Evolutionary conservation across 768 basidiomycete species (phyloP).

Genomic region (Phylloporus arenicola): DNA sequence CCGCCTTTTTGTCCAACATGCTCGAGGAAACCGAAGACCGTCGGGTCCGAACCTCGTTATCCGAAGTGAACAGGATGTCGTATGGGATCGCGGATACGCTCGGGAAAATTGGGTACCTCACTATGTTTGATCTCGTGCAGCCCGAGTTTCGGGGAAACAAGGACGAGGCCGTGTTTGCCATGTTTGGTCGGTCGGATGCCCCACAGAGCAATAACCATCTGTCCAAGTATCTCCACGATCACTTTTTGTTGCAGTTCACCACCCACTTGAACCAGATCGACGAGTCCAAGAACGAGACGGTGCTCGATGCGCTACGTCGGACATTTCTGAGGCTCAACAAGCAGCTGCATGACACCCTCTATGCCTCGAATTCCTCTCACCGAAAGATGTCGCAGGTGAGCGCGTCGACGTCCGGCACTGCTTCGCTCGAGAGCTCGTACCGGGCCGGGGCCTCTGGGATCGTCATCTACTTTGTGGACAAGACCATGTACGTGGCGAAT

Average conservation of each 20-base stretch:
- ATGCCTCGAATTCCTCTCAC: conserved; percentile 33
- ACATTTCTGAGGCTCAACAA: conserved; percentile 87
- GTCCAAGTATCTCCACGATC: conserved; percentile 80
- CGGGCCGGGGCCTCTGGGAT: conserved; percentile 79
- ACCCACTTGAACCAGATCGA: conserved; percentile 47
- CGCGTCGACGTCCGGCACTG: conserved; percentile 32
- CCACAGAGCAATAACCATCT: conserved; percentile 58
- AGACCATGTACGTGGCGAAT: conserved; percentile 85
- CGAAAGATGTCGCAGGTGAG: conserved; percentile 77
- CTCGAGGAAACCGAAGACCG: conserved; percentile 85
- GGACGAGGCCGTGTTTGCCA: conserved; percentile 88
- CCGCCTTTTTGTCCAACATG: conserved; percentile 56
- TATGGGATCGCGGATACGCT: conserved; percentile 96
- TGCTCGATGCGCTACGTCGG: conserved; percentile 75
- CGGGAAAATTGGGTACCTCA: conserved; percentile 71
- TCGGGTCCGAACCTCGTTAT: conserved; percentile 85
- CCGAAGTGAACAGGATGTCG: conserved; percentile 85
- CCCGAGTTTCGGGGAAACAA: conserved; percentile 72
- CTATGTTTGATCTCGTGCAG: conserved; percentile 90
- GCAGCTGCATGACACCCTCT: conserved; percentile 64
- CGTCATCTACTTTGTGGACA: conserved; percentile 77
- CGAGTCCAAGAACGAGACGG: conserved; percentile 41
- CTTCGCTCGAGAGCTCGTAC: conserved; percentile 42
- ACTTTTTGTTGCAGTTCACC: conserved; percentile 61
- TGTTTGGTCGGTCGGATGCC: conserved; percentile 79